Conservation (phyloP, 1,284 basidiomycete genomes). For the Cryptococcus neoformans region DNA sequence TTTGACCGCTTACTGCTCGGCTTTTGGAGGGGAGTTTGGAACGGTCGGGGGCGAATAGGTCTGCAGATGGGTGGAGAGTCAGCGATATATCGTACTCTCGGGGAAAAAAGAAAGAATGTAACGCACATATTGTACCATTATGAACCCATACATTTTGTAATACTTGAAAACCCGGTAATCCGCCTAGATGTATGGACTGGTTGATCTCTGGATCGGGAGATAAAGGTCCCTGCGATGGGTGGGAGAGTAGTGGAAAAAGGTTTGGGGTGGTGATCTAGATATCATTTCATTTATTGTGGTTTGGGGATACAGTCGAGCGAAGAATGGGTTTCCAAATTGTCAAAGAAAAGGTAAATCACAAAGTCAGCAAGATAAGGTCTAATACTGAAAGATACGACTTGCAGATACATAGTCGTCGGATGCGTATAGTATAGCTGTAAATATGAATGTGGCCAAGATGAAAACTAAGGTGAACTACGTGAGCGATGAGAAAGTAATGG, state of each 20-base stretch:
- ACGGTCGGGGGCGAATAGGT: constrained; percentile 5
- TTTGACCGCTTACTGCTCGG: constrained; percentile 13
- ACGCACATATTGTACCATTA: constrained; percentile 18
- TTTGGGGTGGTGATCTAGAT: not conserved
- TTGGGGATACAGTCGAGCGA: not conserved
- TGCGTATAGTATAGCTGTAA: not conserved
- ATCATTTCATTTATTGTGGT: not conserved
- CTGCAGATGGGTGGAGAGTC: not conserved
- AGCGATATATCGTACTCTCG: not conserved
- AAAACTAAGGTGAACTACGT: not conserved
- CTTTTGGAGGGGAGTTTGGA: constrained; percentile 10
- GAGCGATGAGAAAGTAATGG: not conserved
- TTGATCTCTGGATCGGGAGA: constrained; percentile 6
- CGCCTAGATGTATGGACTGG: constrained; percentile 13
- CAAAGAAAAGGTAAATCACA: not conserved
- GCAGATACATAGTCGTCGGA: too few species aligned
- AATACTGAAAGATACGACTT: too few species aligned
- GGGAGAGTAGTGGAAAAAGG: not conserved
- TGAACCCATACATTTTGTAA: constrained; percentile 22
- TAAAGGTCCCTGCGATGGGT: too few species aligned
- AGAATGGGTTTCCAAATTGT: not conserved
- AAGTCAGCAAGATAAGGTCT: not conserved
- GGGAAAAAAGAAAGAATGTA: not conserved
- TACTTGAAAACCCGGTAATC: constrained; percentile 21
- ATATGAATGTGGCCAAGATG: not conserved